Conservation (phyloP, 495 filamentous ascomycete species). For the Penicillium angulare region DNA sequence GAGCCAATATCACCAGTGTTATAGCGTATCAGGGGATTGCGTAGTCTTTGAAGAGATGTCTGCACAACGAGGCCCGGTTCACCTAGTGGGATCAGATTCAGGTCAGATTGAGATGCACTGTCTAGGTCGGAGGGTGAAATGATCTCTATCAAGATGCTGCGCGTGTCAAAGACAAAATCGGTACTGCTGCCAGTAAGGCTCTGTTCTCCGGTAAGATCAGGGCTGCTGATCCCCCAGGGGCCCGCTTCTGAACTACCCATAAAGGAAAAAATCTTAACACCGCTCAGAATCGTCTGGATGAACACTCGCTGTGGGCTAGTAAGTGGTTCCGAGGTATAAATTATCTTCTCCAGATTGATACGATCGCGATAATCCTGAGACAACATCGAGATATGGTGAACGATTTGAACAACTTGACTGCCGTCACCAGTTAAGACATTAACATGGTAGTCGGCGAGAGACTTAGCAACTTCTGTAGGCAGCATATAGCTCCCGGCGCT, state of each 20-base stretch:
- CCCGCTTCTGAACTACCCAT: background rate
- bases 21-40: slow-evolving; percentile 41
- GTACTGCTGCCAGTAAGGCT: background rate
- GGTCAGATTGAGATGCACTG: background rate
- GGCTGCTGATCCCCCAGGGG: slow-evolving; percentile 12
- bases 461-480: slow-evolving; percentile 9
- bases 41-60: slow-evolving; percentile 34
- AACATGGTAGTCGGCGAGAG: slow-evolving; percentile 19
- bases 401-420: slow-evolving; percentile 24
- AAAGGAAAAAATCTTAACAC: background rate
- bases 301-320: slow-evolving; percentile 11
- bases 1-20: slow-evolving; percentile 37
- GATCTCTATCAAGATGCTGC: slow-evolving; percentile 29
- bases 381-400: slow-evolving; percentile 22
- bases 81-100: slow-evolving; percentile 9
- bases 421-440: slow-evolving; percentile 28
- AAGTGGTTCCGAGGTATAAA: slow-evolving; percentile 29
- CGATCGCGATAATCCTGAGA: slow-evolving; percentile 6
- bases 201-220: slow-evolving; percentile 15
- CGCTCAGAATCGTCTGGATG: background rate
- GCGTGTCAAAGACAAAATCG: slow-evolving; percentile 34
- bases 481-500: slow-evolving; percentile 24
- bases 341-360: slow-evolving; percentile 19
- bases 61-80: slow-evolving; percentile 30
- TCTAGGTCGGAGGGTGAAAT: slow-evolving; percentile 15